Conservation (phyloP, 768 basidiomycete species). For the Imleria badia region DNA sequence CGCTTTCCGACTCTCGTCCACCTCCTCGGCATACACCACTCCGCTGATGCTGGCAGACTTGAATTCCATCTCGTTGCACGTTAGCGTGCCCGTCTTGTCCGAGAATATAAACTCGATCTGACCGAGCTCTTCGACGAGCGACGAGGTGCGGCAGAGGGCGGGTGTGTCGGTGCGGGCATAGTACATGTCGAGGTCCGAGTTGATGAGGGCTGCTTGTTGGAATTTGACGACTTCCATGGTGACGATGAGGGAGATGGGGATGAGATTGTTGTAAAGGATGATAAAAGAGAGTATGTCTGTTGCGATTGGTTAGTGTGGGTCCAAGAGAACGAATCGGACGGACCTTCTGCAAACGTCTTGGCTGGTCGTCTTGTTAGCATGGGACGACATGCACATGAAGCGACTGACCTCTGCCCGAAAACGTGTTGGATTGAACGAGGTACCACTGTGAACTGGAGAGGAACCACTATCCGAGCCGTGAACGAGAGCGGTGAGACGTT, state of each 20-base stretch:
- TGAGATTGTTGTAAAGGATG: slow-evolving; percentile 98
- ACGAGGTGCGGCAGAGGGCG: slow-evolving; percentile 95
- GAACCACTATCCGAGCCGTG: slow-evolving; percentile 59
- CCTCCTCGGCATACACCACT: slow-evolving; percentile 83
- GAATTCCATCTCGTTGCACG: slow-evolving; percentile 99
- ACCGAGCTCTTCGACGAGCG: slow-evolving; percentile 96
- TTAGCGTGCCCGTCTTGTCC: slow-evolving; percentile 93
- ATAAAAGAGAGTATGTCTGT: slow-evolving; percentile 96
- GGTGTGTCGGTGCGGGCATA: slow-evolving; percentile 93
- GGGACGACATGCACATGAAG: background rate
- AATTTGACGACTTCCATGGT: slow-evolving; percentile 99
- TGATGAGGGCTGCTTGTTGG: slow-evolving; percentile 96
- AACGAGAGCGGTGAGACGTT: background rate
- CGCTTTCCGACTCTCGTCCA: slow-evolving; percentile 82
- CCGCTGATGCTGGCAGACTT: slow-evolving; percentile 87
- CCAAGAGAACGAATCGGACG: slow-evolving; percentile 1
- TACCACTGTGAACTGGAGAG: slow-evolving; percentile 91
- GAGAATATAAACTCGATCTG: slow-evolving; percentile 97
- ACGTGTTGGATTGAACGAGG: slow-evolving; percentile 59
- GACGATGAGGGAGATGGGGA: slow-evolving; percentile 98
- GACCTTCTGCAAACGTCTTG: slow-evolving; percentile 81
- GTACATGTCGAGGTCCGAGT: slow-evolving; percentile 98
- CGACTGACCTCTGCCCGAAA: slow-evolving; percentile 62
- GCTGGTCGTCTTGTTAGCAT: slow-evolving; percentile 40
- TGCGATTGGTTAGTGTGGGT: slow-evolving; percentile 5